phyloP scores from a whole-genome alignment of 345 rosid species.

The Rhizophora apiculata region DNA sequence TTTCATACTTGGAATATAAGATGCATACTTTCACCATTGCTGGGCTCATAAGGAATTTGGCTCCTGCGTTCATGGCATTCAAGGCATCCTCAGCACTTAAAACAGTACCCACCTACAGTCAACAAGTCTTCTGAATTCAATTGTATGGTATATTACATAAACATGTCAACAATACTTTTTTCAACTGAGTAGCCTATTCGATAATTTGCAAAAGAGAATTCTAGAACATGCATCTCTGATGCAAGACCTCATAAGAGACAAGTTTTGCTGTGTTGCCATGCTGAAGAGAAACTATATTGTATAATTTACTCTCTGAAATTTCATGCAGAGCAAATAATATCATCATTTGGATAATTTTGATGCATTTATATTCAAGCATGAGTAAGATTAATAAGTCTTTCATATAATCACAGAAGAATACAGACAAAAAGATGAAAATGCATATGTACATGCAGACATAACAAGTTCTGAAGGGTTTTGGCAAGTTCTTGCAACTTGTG shows the following conservation, averaged over 20 bases:
- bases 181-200: too few relatives aligned
- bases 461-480: background rate
- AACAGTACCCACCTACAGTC: constrained; percentile 48
- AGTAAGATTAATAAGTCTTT: background rate
- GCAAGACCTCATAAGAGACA: too few relatives aligned
- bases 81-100: constrained; percentile 42
- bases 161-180: too few relatives aligned
- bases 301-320: too few relatives aligned
- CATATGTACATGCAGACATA: background rate
- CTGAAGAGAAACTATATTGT: too few relatives aligned
- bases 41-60: constrained; percentile 63
- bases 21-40: constrained; percentile 40
- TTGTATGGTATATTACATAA: too few relatives aligned
- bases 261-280: too few relatives aligned
- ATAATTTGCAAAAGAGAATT: too few relatives aligned
- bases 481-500: background rate
- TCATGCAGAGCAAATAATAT: too few relatives aligned
- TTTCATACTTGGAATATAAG: background rate
- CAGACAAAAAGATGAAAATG: too few relatives aligned
- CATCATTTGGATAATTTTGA: too few relatives aligned
- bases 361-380: background rate
- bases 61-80: constrained; percentile 42
- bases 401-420: background rate
- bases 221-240: too few relatives aligned
- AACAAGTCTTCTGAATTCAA: background rate